Evolutionary conservation across 169 alveolate genomes (phyloP).

Genomic region (Plasmodium knowlesi): DNA sequence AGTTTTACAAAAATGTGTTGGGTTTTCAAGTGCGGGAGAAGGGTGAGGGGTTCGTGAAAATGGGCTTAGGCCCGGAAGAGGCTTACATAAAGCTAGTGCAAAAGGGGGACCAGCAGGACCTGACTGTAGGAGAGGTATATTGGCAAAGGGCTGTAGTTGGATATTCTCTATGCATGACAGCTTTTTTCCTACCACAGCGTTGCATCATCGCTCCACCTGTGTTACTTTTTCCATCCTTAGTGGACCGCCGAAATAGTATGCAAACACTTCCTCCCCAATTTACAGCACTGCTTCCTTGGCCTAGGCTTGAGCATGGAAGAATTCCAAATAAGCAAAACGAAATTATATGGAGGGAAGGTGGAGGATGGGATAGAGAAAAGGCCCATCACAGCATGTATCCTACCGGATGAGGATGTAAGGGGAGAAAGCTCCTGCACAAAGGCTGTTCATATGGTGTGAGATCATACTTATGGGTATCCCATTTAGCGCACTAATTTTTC

Average conservation of each 20-base stretch:
- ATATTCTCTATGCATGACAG: not conserved
- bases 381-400: conserved; percentile 66
- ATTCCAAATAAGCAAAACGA: conserved; percentile 39
- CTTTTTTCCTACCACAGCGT: not conserved
- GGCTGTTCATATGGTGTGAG: not conserved
- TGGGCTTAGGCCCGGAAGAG: conserved; percentile 25
- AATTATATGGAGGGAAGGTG: conserved; percentile 41
- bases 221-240: not conserved
- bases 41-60: conserved; percentile 20
- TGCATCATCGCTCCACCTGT: not conserved
- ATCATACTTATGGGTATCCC: not conserved
- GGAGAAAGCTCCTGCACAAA: not conserved
- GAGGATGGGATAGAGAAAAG: conserved; percentile 70
- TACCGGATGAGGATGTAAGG: conserved; percentile 69
- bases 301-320: conserved; percentile 28
- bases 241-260: not conserved
- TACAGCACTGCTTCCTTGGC: conserved; percentile 61
- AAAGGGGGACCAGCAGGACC: conserved; percentile 21
- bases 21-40: conserved; percentile 21
- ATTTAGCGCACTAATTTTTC: not conserved
- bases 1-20: conserved; percentile 59
- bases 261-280: not conserved
- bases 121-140: conserved; percentile 43
- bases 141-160: not conserved
- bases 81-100: conserved; percentile 62